Conservation (phyloP, 768 basidiomycete genomes). For the Podaxis mareebaensis region DNA sequence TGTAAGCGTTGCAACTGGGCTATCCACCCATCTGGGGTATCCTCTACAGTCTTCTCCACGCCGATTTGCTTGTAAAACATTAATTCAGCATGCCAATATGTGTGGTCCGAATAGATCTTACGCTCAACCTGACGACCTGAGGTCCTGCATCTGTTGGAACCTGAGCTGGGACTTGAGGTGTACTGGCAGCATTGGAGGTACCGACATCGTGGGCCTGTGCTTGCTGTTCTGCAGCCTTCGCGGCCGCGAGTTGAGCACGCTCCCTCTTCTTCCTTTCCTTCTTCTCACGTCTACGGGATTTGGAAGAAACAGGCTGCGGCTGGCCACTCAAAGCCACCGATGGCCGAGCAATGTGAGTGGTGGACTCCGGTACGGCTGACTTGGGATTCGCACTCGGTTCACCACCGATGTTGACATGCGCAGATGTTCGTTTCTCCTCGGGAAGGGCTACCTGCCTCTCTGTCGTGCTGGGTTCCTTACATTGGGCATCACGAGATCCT, state of each 20-base stretch:
- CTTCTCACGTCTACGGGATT: background rate
- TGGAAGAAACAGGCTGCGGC: background rate
- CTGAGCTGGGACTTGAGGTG: background rate
- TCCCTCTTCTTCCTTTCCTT: background rate
- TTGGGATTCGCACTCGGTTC: background rate
- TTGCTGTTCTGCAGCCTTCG: background rate
- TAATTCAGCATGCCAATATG: background rate
- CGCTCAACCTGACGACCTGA: background rate
- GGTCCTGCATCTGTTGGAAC: background rate
- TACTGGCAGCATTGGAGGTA: background rate
- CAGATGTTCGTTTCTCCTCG: no score
- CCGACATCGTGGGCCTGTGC: background rate
- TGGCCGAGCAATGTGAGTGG: background rate
- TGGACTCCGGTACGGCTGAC: background rate
- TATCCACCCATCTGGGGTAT: slow-evolving; percentile 8
- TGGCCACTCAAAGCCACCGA: background rate
- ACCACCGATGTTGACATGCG: background rate
- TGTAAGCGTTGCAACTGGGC: slow-evolving; percentile 1
- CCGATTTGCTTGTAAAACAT: background rate
- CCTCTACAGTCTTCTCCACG: background rate
- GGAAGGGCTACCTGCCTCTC: background rate
- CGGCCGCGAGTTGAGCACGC: background rate
- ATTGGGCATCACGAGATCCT: background rate
- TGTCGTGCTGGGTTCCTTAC: background rate
- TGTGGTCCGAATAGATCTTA: background rate